Evolutionary conservation across 73 alveolate genomes (phyloP).

Genomic region (Paramecium octaurelia): DNA sequence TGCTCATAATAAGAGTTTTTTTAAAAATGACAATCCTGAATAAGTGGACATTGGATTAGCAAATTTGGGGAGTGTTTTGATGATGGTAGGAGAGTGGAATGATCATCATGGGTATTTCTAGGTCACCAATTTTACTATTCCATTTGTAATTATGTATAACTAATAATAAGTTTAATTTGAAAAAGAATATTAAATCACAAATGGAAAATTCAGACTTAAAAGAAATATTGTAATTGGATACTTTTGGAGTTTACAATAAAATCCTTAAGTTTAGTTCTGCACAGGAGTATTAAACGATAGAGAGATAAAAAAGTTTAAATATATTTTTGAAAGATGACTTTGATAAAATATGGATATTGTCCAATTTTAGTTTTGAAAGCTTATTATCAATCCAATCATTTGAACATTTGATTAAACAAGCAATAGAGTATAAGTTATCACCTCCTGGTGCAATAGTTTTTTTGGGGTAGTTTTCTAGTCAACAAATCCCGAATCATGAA

Average conservation of each 20-base stretch:
- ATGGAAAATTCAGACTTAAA: neutral
- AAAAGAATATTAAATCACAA: neutral
- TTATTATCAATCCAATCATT: neutral
- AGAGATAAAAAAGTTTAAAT: neutral
- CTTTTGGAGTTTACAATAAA: neutral
- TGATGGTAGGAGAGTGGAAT: conserved; percentile 1
- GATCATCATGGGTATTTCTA: conserved; percentile 7
- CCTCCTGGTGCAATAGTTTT: neutral
- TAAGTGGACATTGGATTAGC: neutral
- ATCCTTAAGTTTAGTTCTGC: neutral
- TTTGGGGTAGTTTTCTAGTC: neutral
- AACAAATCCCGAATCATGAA: neutral
- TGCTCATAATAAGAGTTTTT: neutral
- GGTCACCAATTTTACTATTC: neutral
- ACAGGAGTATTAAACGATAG: neutral
- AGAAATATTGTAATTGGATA: neutral
- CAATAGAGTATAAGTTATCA: neutral
- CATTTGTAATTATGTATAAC: neutral
- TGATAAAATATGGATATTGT: neutral
- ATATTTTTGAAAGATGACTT: neutral
- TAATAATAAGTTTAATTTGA: neutral
- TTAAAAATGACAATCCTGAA: neutral
- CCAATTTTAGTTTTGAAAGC: conserved; percentile 10
- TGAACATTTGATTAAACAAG: neutral
- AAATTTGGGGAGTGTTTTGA: neutral